Percentiles rank a stretch among this genome's conserved stretches.
phyloP scores from a whole-genome alignment of 441 rosid genomes.

The Geranium incanum region DNA sequence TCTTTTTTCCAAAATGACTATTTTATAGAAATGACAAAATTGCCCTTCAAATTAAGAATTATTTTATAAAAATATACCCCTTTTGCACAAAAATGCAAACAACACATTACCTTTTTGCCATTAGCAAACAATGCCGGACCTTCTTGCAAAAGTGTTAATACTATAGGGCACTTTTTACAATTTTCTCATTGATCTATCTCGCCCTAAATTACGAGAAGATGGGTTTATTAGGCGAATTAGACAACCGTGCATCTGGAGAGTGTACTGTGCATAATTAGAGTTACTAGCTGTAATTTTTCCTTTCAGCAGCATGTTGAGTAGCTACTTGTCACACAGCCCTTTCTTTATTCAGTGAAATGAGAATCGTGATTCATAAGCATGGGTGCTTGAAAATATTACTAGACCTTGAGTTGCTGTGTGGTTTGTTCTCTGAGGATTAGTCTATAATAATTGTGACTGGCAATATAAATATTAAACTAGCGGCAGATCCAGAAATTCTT shows the following conservation, averaged over 20 bases:
- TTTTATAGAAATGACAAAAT: no score
- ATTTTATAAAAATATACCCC: no score
- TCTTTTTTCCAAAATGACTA: no score
- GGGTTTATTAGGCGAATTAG: not conserved
- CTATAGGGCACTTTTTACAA: no score
- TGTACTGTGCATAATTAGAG: not conserved
- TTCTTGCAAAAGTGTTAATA: no score
- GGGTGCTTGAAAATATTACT: no score
- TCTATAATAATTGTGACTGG: not conserved
- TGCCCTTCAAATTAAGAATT: no score
- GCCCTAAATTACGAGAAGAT: not conserved
- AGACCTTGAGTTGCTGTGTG: not conserved
- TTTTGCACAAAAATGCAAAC: no score
- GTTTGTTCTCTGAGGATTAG: not conserved
- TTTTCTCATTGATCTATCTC: not conserved
- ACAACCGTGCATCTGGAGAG: not conserved
- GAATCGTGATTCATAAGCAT: not conserved
- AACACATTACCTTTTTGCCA: no score
- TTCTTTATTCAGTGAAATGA: not conserved
- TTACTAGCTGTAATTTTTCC: constrained; percentile 1
- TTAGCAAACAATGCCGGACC: no score
- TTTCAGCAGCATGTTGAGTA: not conserved
- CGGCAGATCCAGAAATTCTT: no score
- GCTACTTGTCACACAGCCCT: not conserved
- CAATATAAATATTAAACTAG: not conserved